Evolutionary conservation across 768 basidiomycete species (phyloP).

Genomic region (Pleurotus salmoneostramineus): DNA sequence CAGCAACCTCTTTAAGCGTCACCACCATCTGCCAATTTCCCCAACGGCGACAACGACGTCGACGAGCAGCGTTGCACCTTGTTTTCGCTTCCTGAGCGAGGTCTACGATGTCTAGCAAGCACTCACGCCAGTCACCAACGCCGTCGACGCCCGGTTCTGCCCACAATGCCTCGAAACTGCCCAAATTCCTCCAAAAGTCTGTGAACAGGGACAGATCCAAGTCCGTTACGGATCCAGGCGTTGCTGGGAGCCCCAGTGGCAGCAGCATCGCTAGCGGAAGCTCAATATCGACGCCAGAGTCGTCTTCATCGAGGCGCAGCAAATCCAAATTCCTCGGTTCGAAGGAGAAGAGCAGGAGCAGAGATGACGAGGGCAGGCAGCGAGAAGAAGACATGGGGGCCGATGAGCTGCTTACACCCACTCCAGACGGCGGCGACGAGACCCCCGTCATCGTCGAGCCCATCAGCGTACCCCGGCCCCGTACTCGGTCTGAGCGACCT

Average conservation of each 20-base stretch:
- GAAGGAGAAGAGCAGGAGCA: slow-evolving; percentile 27
- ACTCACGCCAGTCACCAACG: slow-evolving; percentile 36
- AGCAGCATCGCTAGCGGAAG: slow-evolving; percentile 29
- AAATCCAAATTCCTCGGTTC: slow-evolving; percentile 33
- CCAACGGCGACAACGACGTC: not conserved
- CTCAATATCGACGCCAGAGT: slow-evolving; percentile 24
- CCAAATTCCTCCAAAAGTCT: slow-evolving; percentile 67
- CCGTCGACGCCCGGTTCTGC: slow-evolving; percentile 37
- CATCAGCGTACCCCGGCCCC: slow-evolving; percentile 45
- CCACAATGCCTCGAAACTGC: slow-evolving; percentile 48
- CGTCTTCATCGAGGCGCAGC: slow-evolving; percentile 21
- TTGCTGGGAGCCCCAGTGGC: slow-evolving; percentile 38
- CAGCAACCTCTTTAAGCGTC: not conserved
- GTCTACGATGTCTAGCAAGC: slow-evolving; percentile 39
- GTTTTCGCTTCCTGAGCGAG: not conserved
- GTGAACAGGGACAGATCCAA: slow-evolving; percentile 51
- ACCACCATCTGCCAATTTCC: not conserved
- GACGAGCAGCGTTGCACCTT: not conserved
- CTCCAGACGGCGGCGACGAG: slow-evolving; percentile 32
- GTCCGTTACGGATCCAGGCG: slow-evolving; percentile 35
- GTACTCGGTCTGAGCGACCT: slow-evolving; percentile 56
- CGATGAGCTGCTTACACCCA: slow-evolving; percentile 8
- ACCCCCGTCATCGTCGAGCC: slow-evolving; percentile 69
- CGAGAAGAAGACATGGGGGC: not conserved
- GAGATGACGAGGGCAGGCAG: slow-evolving; percentile 13